phyloP scores from a whole-genome alignment of 257 asterid species.

The Verbena officinalis region DNA sequence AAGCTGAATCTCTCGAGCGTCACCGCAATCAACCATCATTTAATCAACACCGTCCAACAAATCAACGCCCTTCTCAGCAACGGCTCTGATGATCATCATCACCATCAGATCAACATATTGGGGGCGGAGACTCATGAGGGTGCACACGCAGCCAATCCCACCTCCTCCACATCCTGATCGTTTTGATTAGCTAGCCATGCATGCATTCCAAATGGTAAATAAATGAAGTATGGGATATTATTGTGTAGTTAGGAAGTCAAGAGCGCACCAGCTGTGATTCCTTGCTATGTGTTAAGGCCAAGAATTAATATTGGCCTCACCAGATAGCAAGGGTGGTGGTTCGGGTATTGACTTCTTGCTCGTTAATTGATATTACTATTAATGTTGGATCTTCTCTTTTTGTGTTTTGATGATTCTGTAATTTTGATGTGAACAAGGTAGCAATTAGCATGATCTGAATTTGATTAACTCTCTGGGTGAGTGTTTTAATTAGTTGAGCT shows the following conservation, averaged over 20 bases:
- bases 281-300: slow-evolving; percentile 50
- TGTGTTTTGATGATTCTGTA: too few relatives aligned
- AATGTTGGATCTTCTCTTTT: slow-evolving; percentile 9
- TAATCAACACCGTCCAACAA: slow-evolving; percentile 74
- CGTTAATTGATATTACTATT: slow-evolving; percentile 32
- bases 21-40: slow-evolving; percentile 71
- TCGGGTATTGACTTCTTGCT: slow-evolving; percentile 97
- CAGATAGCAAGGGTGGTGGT: slow-evolving; percentile 72
- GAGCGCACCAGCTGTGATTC: slow-evolving; percentile 87
- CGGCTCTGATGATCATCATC: not conserved
- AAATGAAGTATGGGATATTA: too few relatives aligned
- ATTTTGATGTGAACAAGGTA: too few relatives aligned
- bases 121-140: slow-evolving; percentile 30
- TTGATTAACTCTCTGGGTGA: too few relatives aligned
- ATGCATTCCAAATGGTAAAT: too few relatives aligned
- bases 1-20: slow-evolving; percentile 84
- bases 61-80: slow-evolving; percentile 49
- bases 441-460: too few relatives aligned
- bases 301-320: slow-evolving; percentile 19
- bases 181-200: too few relatives aligned
- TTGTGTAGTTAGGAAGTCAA: slow-evolving; percentile 62
- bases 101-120: too few relatives aligned
- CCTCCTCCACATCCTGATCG: slow-evolving; percentile 21
- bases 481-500: too few relatives aligned
- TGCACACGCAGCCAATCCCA: slow-evolving; percentile 34